Evolutionary conservation across 2,329 filamentous ascomycete genomes (phyloP), one percentile per base, ranked within the genome.

Genomic region (Penicillium griseofulvum): DNA sequence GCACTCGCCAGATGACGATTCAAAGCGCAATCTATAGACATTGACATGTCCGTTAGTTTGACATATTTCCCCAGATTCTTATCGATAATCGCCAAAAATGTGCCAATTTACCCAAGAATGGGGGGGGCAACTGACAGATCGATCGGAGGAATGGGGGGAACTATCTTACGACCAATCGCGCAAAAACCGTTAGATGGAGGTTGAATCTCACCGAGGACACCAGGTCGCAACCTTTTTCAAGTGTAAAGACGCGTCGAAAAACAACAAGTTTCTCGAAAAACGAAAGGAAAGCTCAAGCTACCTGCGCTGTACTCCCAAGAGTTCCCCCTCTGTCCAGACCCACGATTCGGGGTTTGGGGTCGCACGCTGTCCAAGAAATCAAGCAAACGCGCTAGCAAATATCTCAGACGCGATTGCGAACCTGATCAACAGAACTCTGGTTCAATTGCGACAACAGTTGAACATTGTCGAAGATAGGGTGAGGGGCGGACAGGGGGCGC

Each of bases 241-340:
- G 41, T 26, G 17, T 38, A 53, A 60, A 43, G 55, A 65, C 52
- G 60, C 56, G 59, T 63, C 52, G 42, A 45, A 47, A 39, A 58
- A 58, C 52, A 31, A 52, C 49, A 38, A 56, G 49, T 58, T 51
- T 31, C 36, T 42, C 51, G 44, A 52, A 50, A 58, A 57, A 58
- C 45, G 49, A 51, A 60, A 65, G 50, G 52, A 26, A 50, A 61
- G 49, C 46, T 49, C 43, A 56, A 60, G 55, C 55, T 63, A 66
- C 64, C 69, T 71, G 68, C 69, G 56, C 68, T 64, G 69, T 68
- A 54, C 60, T 64, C 58, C 44, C 22, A 22, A 54, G 41, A 61
- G 60, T 60, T 60, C 56, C 58, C 64, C 51, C 49, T 45, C 63
- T 59, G 60, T 56, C 52, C 58, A 54, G 57, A 56, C 61, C 58